These are phyloP conservation scores for Cercophora samala DNA, from an alignment of 495 filamentous ascomycete genomes.

Conservation along the genomic window DNA sequence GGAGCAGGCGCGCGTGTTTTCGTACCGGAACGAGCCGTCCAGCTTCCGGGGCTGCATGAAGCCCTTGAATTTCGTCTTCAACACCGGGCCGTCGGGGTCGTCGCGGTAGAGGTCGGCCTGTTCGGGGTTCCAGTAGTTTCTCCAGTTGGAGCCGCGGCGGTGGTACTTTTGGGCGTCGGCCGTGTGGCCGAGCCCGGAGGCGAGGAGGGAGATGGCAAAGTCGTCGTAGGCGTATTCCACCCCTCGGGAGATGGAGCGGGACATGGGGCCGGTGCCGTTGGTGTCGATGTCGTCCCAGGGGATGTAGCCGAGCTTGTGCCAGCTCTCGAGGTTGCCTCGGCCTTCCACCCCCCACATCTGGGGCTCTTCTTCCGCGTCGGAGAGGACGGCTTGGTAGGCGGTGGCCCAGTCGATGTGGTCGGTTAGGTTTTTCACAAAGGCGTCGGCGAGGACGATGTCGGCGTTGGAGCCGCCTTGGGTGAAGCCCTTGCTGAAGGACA, in stretches of 20 bases:
- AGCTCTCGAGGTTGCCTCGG: slow-evolving; percentile 60
- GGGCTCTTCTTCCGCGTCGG: slow-evolving; percentile 66
- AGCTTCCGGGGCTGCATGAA: slow-evolving; percentile 64
- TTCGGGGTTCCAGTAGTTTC: slow-evolving; percentile 49
- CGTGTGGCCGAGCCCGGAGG: slow-evolving; percentile 50
- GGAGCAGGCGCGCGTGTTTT: slow-evolving; percentile 64
- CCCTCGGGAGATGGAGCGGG: slow-evolving; percentile 61
- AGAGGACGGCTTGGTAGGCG: slow-evolving; percentile 65
- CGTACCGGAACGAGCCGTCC: slow-evolving; percentile 64
- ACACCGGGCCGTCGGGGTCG: slow-evolving; percentile 14
- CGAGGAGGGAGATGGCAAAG: slow-evolving; percentile 56
- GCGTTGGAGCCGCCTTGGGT: slow-evolving; percentile 75
- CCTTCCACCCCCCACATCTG: slow-evolving; percentile 60
- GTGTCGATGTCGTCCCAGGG: slow-evolving; percentile 58
- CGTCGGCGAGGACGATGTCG: slow-evolving; percentile 65
- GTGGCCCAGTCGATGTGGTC: slow-evolving; percentile 61
- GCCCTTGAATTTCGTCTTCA: slow-evolving; percentile 53
- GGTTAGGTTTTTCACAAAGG: slow-evolving; percentile 62
- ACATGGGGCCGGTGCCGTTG: slow-evolving; percentile 57
- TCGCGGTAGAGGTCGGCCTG: slow-evolving; percentile 38
- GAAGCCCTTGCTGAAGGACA: slow-evolving; percentile 62
- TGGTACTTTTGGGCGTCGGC: slow-evolving; percentile 54
- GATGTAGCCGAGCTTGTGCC: slow-evolving; percentile 61
- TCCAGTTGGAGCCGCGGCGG: slow-evolving; percentile 55
- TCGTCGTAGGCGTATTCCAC: slow-evolving; percentile 76